Percentiles rank a stretch among this genome's conserved stretches.
phyloP scores from a whole-genome alignment of 768 basidiomycete genomes.

The Lentinus brumalis region DNA sequence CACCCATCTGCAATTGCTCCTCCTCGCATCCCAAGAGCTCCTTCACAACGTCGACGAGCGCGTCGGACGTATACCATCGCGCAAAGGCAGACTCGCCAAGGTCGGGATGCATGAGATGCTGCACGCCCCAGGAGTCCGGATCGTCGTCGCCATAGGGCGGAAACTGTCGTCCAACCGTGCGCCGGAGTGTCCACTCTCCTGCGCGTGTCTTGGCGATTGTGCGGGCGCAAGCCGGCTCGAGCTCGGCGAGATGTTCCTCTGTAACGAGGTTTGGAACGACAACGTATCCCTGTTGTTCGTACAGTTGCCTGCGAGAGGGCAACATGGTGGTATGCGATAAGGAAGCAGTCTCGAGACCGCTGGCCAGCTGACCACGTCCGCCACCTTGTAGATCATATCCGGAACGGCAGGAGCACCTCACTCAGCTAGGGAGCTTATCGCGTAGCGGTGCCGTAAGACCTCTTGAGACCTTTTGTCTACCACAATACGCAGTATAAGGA shows the following conservation, averaged over 20 bases:
- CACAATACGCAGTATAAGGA: too few relatives aligned
- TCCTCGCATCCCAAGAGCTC: constrained; percentile 58
- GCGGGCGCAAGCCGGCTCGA: constrained; percentile 53
- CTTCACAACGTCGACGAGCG: constrained; percentile 44
- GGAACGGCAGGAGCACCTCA: too few relatives aligned
- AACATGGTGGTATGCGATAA: constrained; percentile 12
- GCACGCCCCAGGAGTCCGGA: constrained; percentile 79
- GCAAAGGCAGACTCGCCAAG: constrained; percentile 61
- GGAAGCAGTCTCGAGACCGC: background rate
- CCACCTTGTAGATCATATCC: background rate
- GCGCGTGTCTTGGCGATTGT: constrained; percentile 54
- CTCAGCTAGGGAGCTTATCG: too few relatives aligned
- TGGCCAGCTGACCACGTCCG: constrained; percentile 5
- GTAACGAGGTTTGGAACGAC: constrained; percentile 59
- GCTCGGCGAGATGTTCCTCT: constrained; percentile 36
- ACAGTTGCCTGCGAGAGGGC: constrained; percentile 43
- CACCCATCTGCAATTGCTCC: constrained; percentile 73
- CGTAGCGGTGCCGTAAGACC: too few relatives aligned
- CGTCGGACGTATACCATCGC: constrained; percentile 65
- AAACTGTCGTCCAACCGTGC: constrained; percentile 78
- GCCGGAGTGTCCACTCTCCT: constrained; percentile 64
- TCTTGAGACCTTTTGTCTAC: too few relatives aligned
- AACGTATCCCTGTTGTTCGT: constrained; percentile 68
- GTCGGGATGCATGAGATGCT: constrained; percentile 80
- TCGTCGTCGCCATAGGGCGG: constrained; percentile 63